Evolutionary conservation across 352 stramenopile species (phyloP), one percentile per base, ranked within the genome.

Genomic region (Peronosclerospora sorghi): DNA sequence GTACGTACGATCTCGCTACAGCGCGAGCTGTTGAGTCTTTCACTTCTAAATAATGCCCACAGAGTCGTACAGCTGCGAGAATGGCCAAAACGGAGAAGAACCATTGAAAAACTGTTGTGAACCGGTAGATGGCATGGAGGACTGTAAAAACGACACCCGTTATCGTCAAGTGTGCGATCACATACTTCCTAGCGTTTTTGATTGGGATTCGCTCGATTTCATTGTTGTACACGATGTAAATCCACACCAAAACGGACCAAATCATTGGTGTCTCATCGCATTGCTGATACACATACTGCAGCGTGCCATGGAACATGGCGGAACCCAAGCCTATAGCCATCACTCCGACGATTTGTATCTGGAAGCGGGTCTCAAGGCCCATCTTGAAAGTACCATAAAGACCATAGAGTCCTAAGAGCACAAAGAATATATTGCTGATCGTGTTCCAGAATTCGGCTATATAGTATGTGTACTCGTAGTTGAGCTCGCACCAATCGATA

Each of bases 401-500:
- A 0, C 79, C 81, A 29, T 87, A 89, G 40, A 86, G 59, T 4
- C 79, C 77, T 7, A 86, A 51, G 6, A 89, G 8, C 12, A 91
- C 61, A 43, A 91, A 91, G 7, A 84, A 54, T 40, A 84, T 51
- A 36, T 88, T 90, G 63, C 75, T 88, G 37, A 87, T 35, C 3
- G 79, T 90, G 60, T 94, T 94, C 77, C 80, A 91, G 57, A 86
- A 89, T 68, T 94, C 81, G 47, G 81, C 81, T 26, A 94, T 56
- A 48, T 87, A 92, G 48, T 55, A 68, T 48, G 61, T 83, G 59
- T 80, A 48, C 50, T 82, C 45, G 49, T 94, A 94, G 56, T 94
- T 89, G 52, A 37, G 46, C 55, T 94, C 81, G 48, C 81, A 94
- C 81, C 81, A 94, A 60, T 94, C 75, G 47, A 91, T 86, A 6